A percentile compares a stretch with the other conserved stretches of the same genome.
Evolutionary conservation across 371 early-diverging fungal species (phyloP).

Genomic region (Saksenaea oblongispora): DNA sequence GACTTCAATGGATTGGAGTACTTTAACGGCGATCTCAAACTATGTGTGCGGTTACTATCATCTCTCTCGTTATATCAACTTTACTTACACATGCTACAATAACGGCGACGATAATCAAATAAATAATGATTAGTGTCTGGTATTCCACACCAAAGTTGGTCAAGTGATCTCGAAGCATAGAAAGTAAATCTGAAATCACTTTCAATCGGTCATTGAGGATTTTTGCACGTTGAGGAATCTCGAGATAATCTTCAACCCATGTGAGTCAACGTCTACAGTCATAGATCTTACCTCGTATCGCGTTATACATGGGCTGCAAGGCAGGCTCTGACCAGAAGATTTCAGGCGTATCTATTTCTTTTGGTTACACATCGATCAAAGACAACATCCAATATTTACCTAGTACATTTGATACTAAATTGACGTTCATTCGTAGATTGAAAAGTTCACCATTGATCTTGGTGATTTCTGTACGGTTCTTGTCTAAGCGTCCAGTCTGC

Average conservation of each 20-base stretch:
- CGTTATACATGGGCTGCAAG: conserved; percentile 53
- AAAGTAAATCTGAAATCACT: conserved; percentile 81
- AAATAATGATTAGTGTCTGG: conserved; percentile 69
- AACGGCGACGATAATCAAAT: conserved; percentile 60
- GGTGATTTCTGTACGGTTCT: conserved; percentile 70
- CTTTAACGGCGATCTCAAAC: conserved; percentile 56
- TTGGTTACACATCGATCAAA: not conserved
- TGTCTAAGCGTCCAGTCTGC: conserved; percentile 47
- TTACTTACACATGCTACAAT: conserved; percentile 65
- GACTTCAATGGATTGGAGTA: conserved; percentile 40
- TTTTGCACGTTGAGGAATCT: conserved; percentile 83
- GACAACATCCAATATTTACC: conserved; percentile 18
- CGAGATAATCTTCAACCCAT: conserved; percentile 56
- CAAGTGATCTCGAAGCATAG: conserved; percentile 81
- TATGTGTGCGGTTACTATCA: conserved; percentile 9
- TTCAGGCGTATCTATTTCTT: conserved; percentile 51
- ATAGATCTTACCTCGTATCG: conserved; percentile 35
- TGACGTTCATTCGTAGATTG: conserved; percentile 57
- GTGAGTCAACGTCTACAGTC: not conserved
- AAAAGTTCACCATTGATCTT: conserved; percentile 81
- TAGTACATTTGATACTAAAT: conserved; percentile 56
- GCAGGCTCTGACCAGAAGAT: conserved; percentile 60
- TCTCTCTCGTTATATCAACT: not conserved
- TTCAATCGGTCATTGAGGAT: conserved; percentile 79
- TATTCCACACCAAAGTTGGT: conserved; percentile 64